phyloP scores from a whole-genome alignment of 495 filamentous ascomycete species.

The Glutinoglossum americanum region DNA sequence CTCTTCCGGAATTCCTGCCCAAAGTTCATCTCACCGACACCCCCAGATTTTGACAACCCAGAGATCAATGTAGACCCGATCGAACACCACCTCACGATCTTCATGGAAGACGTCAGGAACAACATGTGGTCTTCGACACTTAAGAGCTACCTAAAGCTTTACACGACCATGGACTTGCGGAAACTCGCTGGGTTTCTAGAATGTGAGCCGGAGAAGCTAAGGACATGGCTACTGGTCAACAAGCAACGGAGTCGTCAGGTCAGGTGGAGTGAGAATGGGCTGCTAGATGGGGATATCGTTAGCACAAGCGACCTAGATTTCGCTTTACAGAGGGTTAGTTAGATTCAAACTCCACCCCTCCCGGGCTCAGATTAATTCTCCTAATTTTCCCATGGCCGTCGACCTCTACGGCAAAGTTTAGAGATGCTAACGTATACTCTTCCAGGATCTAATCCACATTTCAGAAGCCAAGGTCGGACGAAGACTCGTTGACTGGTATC shows the following conservation, averaged over 20 bases:
- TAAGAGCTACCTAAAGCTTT: conserved; percentile 94
- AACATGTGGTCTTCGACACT: conserved; percentile 90
- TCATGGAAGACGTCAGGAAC: conserved; percentile 97
- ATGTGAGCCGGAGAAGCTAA: conserved; percentile 75
- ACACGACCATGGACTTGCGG: conserved; percentile 97
- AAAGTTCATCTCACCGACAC: conserved; percentile 96
- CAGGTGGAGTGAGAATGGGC: conserved; percentile 73
- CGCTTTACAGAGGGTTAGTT: conserved; percentile 71
- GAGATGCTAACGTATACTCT: conserved; percentile 5
- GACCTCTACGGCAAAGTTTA: background rate
- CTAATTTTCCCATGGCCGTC: conserved; percentile 10
- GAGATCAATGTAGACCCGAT: conserved; percentile 87
- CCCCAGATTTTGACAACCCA: conserved; percentile 91
- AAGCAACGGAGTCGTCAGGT: conserved; percentile 96
- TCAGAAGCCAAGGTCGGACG: conserved; percentile 96
- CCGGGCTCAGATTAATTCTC: too few species aligned
- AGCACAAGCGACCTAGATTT: conserved; percentile 90
- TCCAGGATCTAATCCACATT: conserved; percentile 80
- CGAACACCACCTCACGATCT: conserved; percentile 88
- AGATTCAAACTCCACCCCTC: too few species aligned
- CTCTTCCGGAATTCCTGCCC: conserved; percentile 89
- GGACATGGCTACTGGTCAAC: conserved; percentile 80
- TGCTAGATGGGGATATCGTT: conserved; percentile 80
- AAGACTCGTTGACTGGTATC: conserved; percentile 95
- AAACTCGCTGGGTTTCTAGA: conserved; percentile 95